phyloP scores from a whole-genome alignment of 1,139 yeast species.

The Candida glucosophila region DNA sequence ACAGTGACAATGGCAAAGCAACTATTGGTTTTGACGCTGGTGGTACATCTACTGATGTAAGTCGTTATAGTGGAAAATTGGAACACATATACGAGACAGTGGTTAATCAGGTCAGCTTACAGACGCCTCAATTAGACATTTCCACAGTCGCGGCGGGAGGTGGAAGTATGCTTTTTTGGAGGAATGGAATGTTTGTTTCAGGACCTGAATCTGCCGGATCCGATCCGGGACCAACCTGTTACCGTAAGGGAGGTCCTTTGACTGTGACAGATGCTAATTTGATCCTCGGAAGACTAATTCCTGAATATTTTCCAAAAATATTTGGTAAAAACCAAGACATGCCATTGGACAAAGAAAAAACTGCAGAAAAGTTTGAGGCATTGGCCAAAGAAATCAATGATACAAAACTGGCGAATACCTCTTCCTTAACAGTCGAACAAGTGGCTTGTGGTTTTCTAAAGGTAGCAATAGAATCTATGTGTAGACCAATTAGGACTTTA shows the following conservation, averaged over 20 bases:
- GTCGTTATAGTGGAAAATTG: constrained; percentile 28
- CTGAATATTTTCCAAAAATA: constrained; percentile 33
- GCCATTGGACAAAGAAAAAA: constrained; percentile 26
- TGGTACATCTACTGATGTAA: constrained; percentile 42
- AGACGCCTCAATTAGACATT: constrained; percentile 39
- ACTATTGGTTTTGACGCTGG: constrained; percentile 43
- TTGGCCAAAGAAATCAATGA: constrained; percentile 26
- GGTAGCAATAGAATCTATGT: constrained; percentile 40
- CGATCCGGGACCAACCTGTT: constrained; percentile 42
- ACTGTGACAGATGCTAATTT: constrained; percentile 41
- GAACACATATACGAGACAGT: constrained; percentile 39
- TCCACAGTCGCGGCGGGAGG: constrained; percentile 44
- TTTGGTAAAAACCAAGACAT: constrained; percentile 37
- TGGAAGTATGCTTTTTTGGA: constrained; percentile 38
- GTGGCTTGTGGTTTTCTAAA: constrained; percentile 36
- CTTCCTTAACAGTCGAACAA: constrained; percentile 25
- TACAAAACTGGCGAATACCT: constrained; percentile 13
- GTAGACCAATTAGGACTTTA: constrained; percentile 35
- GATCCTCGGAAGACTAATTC: constrained; percentile 31
- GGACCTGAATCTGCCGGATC: constrained; percentile 43
- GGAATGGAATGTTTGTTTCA: constrained; percentile 37
- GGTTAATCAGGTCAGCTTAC: constrained; percentile 34
- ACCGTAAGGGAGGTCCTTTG: constrained; percentile 38
- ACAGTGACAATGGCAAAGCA: constrained; percentile 18
- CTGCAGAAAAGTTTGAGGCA: constrained; percentile 20